Conservation (phyloP, 2,329 filamentous ascomycete species). For the Colletotrichum sp. region DNA sequence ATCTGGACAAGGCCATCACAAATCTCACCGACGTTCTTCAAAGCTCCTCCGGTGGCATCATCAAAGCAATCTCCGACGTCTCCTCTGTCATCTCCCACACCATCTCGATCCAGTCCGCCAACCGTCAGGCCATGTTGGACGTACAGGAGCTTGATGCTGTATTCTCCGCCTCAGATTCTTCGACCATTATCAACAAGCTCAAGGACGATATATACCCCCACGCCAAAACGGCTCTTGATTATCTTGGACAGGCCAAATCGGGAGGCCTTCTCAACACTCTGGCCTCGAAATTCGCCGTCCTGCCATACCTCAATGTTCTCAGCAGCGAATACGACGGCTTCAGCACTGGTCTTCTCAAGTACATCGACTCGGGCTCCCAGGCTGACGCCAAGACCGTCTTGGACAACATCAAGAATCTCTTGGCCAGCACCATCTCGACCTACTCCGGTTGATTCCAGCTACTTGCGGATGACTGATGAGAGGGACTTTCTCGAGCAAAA, state of each 20-base stretch:
- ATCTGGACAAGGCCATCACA: neutral
- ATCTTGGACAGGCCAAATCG: neutral
- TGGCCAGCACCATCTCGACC: neutral
- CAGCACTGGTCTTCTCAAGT: neutral
- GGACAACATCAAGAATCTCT: neutral
- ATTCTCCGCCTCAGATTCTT: neutral
- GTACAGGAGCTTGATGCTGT: neutral
- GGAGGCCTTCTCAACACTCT: fast-evolving
- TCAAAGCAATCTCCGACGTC: neutral
- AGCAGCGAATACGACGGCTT: neutral
- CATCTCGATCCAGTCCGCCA: neutral
- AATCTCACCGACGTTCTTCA: neutral
- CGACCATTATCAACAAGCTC: neutral
- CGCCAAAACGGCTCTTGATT: neutral
- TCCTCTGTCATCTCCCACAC: neutral
- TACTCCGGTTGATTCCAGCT: neutral
- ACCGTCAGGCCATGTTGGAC: neutral
- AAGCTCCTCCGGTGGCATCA: neutral
- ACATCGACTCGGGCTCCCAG: constrained; percentile 18
- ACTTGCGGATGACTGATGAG: neutral
- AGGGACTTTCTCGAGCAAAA: neutral
- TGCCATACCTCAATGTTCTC: neutral
- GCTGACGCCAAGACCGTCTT: neutral
- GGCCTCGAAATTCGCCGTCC: neutral
- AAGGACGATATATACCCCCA: neutral